Evolutionary conservation across 2,329 filamentous ascomycete species (phyloP), one percentile per base, ranked within the genome.

Genomic region (Pseudocercospora macadamiae): DNA sequence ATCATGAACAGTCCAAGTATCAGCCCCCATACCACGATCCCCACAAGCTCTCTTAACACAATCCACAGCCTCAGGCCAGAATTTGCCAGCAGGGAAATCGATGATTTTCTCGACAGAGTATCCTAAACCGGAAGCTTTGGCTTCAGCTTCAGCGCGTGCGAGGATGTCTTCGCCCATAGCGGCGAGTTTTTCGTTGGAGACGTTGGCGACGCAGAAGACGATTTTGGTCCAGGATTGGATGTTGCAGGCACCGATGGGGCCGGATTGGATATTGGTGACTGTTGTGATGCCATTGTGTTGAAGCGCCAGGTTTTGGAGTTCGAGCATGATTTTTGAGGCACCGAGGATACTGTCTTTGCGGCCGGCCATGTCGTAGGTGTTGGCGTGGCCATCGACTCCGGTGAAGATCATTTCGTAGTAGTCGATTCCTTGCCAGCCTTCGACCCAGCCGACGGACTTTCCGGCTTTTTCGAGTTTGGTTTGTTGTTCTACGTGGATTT

Each of bases 331-430:
- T 26, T 67, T 71, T 30, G 59, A 53, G 1, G 65, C 62, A 3
- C 59, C 69, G 2, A 71, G 39, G 2, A 73, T 51, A 3, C 65
- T 62, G 53, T 73, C 71, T 26, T 47, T 58, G 2, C 71, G 63
- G n/a, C 59, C 55, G 19, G 65, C 45, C 66, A 72, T 70, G 1
- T 67, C 63, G 21, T 70, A 70, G 1, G 68, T 70, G 14, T 70
- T 70, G 7, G 74, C 73, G 52, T 78, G 68, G 61, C 64, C 63
- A 47, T 66, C 59, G 14, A 51, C 51, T 36, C 59, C 59, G 3
- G 26, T 52, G n/a, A 62, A 56, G 8, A 30, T 42, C 55, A 55
- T 55, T 52, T 62, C 59, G 53, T 59, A 62, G 19, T 59, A 42
- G n/a, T 74, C 2, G 39, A 72, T 71, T 4, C 64, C 65, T 48